phyloP scores from a whole-genome alignment of 1,284 basidiomycete genomes.

The Peniophora sp. region DNA sequence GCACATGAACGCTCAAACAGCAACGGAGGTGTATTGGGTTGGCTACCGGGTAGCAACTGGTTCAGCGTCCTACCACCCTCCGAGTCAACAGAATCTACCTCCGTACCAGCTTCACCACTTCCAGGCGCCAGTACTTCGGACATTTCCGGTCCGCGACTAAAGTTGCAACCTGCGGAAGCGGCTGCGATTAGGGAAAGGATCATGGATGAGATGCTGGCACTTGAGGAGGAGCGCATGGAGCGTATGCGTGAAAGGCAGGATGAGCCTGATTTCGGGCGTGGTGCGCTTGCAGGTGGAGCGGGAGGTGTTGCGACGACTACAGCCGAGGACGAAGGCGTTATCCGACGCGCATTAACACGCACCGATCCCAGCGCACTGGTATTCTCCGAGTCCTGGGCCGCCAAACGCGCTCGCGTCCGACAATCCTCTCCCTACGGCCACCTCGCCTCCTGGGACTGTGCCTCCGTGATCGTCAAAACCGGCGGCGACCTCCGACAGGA shows the following conservation, averaged over 20 bases:
- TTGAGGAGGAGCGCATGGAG: constrained; percentile 95
- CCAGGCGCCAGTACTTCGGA: constrained; percentile 16
- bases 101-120: not conserved
- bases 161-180: constrained; percentile 74
- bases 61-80: constrained; percentile 29
- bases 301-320: constrained; percentile 44
- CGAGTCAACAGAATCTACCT: constrained; percentile 4
- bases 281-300: constrained; percentile 19
- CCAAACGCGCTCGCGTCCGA: constrained; percentile 93
- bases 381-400: constrained; percentile 92
- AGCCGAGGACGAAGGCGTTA: constrained; percentile 86
- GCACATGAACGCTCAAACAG: constrained; percentile 19
- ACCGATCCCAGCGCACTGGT: constrained; percentile 94
- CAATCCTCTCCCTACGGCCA: constrained; percentile 94
- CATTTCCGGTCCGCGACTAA: constrained; percentile 36
- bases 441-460: constrained; percentile 78
- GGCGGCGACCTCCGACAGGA: constrained; percentile 97
- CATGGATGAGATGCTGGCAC: constrained; percentile 97
- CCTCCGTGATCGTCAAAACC: constrained; percentile 98
- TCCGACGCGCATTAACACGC: constrained; percentile 90
- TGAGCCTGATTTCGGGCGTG: constrained; percentile 48
- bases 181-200: constrained; percentile 90
- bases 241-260: constrained; percentile 77
- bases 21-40: constrained; percentile 33
- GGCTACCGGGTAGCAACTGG: constrained; percentile 65